Base-by-base conservation (phyloP, 345 rosid species). In the Sonneratia alba region DNA sequence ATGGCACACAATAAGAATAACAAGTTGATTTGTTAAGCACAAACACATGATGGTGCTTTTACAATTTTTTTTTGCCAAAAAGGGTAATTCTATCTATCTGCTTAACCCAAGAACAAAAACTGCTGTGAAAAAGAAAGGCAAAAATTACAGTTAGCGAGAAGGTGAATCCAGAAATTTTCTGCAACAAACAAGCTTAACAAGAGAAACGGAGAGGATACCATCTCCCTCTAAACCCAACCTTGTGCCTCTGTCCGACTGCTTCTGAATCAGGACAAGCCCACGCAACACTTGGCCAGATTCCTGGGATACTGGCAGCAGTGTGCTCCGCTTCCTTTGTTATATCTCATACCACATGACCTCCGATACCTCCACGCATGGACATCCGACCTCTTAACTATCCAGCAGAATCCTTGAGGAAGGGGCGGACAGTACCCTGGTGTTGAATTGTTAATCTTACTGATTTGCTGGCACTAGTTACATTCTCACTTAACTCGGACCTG, bases 401-500 rank as follows among this genome's bases (percentile, higher is more conserved):
- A 27, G 66, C 38, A 2, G 19, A 62, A 34, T 62, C 18, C 12
- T 9, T 24, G 38, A 0, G 18, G 18, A 27, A 34, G 66, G 27
- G 37, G 37, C 10, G 18, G 66, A 27, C 36, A 12, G 8, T 24
- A 11, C 12, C 34, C 14, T 21, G 7, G 32, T 56, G 22, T 21
- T 10, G 6, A 6, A 21, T 32, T 62, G 10, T 10, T 62, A 34
- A 13, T 62, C 6, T 10, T 27, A 62, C 37, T 27, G 37, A 62
- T 32, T 12, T 62, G 66, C 32, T 62, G 18, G 66, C 18, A 13
- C 11, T 3, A 18, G 11, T 62, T 3, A 13, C 27, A 68, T 43
- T 16, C 53, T 88, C 86, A 85, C 83, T 87, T 86, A 32, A 83
- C 88, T 78, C 79, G 84, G 70, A 90, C 98, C 80, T 85, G 85